Evolutionary conservation across 495 filamentous ascomycete genomes (phyloP), one percentile per base, ranked within the genome.

Genomic region (Xylaria grammica): DNA sequence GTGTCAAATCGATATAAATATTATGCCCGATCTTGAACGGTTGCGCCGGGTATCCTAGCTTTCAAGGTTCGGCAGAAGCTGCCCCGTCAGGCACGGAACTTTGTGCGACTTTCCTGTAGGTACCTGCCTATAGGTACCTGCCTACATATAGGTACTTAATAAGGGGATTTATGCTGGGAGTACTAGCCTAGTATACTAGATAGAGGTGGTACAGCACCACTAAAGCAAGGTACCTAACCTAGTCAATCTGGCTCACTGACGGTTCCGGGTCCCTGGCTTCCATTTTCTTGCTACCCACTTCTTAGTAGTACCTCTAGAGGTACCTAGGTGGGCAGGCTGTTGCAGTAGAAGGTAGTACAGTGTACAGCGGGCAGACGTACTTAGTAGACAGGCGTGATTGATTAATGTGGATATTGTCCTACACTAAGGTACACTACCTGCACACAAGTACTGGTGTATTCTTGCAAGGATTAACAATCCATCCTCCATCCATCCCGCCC

Each of bases 31-130:
- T 17, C 32, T 20, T 55, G 34, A 26, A 30, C 32, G 19, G 34
- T 9, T 48, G 38, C 19, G 17, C 54, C 54, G 38, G 54, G 53
- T 36, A 40, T n/a, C 38, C 54, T 24, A 22, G 54, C 54, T 29
- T 45, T 42, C 54, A 42, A 45, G 54, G 54, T 42, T 57, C 54
- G 54, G 54, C 38, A 57, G 36, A 57, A 42, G 24, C 54, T 57
- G 38, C 54, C 54, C 54, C 26, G 54, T 57, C 54, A 57, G 26
- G 54, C 54, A 57, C 54, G 54, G 54, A 57, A 57, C 38, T 26
- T 57, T 59, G 29, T 54, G 55, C 20, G 17, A 50, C 34, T 48
- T 57, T 66, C 50, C 44, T 59, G 51, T 50, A 61, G 48, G 20
- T 62, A 58, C 42, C 51, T 51, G 32, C 27, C 44, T n/a, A 24